Percentiles rank a stretch among this genome's conserved stretches.
These are phyloP conservation scores for Sphaerosporella brunnea DNA, from an alignment of 495 filamentous ascomycete species.

Conservation along the genomic window DNA sequence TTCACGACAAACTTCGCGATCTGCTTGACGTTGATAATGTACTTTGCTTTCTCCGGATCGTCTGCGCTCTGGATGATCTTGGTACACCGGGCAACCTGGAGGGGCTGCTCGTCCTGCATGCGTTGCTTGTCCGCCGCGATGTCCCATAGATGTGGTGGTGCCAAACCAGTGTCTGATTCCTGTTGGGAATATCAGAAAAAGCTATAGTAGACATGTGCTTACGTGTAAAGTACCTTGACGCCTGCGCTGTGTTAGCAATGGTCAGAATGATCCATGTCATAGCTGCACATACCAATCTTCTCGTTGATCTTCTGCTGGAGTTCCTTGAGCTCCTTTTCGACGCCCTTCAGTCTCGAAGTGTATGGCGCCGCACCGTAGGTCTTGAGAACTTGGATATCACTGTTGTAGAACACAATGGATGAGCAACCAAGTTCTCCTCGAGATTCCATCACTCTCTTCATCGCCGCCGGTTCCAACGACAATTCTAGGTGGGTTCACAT, in stretches of 20 bases:
- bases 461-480: too few species aligned
- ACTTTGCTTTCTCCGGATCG: constrained; percentile 96
- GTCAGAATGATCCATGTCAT: constrained; percentile 29
- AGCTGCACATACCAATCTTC: constrained; percentile 52
- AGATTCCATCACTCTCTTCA: background rate
- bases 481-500: constrained; percentile 32
- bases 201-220: background rate
- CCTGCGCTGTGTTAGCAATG: constrained; percentile 9
- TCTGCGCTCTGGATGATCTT: constrained; percentile 98
- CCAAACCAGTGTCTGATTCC: constrained; percentile 97
- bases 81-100: constrained; percentile 94
- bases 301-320: constrained; percentile 92
- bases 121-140: constrained; percentile 92
- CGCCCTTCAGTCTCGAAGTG: constrained; percentile 74
- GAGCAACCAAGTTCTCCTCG: background rate
- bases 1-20: constrained; percentile 99
- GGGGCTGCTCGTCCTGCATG: constrained; percentile 92
- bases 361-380: constrained; percentile 97
- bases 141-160: constrained; percentile 97
- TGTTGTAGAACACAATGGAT: constrained; percentile 27
- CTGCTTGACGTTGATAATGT: constrained; percentile 99
- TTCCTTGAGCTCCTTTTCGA: constrained; percentile 97
- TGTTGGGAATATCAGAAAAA: constrained; percentile 30
- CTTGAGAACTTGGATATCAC: constrained; percentile 97
- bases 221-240: constrained; percentile 30